Evolutionary conservation across 257 asterid genomes (phyloP).

Genomic region (Nicotiana noctiflora): DNA sequence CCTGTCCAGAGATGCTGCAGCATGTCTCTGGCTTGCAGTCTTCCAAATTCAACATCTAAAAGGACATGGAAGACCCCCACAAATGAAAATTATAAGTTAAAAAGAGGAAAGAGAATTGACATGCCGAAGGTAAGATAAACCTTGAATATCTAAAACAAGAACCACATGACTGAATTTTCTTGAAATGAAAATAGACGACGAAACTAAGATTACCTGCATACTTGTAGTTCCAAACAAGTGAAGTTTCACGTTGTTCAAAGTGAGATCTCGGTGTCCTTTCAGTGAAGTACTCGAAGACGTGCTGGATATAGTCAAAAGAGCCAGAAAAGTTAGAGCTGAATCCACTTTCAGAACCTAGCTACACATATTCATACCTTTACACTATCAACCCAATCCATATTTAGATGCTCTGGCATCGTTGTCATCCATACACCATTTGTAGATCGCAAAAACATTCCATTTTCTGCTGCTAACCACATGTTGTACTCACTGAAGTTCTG

Average conservation of each 20-base stretch:
- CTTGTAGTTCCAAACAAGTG: constrained; percentile 94
- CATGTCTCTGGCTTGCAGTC: constrained; percentile 98
- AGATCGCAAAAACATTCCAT: constrained; percentile 92
- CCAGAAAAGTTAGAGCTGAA: constrained; percentile 14
- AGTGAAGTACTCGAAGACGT: constrained; percentile 91
- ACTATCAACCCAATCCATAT: constrained; percentile 96
- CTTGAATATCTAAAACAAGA: background rate
- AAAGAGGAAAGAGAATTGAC: background rate
- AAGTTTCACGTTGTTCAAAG: constrained; percentile 80
- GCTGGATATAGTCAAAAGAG: constrained; percentile 43
- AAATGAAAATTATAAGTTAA: constrained; percentile 4
- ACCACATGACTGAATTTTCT: constrained; percentile 5
- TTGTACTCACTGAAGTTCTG: constrained; percentile 83
- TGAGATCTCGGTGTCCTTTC: constrained; percentile 96
- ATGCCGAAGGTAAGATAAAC: background rate
- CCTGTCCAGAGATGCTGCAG: constrained; percentile 99
- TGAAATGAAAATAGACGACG: background rate
- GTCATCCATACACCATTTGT: constrained; percentile 94
- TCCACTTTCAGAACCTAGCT: constrained; percentile 11
- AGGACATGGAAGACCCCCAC: constrained; percentile 5
- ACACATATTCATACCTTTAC: constrained; percentile 46
- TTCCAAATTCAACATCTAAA: constrained; percentile 87
- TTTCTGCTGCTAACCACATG: constrained; percentile 98
- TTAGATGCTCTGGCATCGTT: constrained; percentile 96
- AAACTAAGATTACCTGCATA: constrained; percentile 61